Percentiles rank a stretch among this genome's conserved stretches.
Conservation (phyloP, 2,329 filamentous ascomycete genomes). For the Epicoccum sorghinum region DNA sequence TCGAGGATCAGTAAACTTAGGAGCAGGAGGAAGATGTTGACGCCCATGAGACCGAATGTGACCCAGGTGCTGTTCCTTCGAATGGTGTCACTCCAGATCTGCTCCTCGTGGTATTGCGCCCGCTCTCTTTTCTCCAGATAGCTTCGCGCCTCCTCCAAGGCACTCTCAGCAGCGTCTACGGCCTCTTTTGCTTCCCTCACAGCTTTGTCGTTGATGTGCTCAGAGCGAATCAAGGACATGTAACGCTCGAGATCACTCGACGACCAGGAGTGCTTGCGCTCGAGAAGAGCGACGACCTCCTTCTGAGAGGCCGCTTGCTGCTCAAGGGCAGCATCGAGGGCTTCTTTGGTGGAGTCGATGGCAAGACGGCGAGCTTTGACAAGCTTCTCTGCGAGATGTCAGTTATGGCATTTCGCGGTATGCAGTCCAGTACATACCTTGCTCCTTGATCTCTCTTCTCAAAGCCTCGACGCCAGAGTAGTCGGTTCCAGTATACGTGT, state of each 20-base stretch:
- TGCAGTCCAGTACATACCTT: constrained; percentile 54
- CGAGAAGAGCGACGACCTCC: constrained; percentile 91
- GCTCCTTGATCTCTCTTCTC: constrained; percentile 75
- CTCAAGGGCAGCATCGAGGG: constrained; percentile 82
- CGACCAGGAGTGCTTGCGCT: constrained; percentile 92
- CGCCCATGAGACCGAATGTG: constrained; percentile 96
- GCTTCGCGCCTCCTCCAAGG: constrained; percentile 77
- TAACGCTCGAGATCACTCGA: constrained; percentile 90
- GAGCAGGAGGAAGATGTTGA: constrained; percentile 89
- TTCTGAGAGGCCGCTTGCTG: constrained; percentile 88
- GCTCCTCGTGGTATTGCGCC: constrained; percentile 95
- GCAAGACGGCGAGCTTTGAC: constrained; percentile 65
- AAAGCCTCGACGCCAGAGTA: constrained; percentile 90
- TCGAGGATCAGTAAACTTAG: constrained; percentile 88
- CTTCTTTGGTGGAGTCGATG: constrained; percentile 73
- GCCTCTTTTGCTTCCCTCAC: constrained; percentile 74
- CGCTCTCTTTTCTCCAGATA: constrained; percentile 83
- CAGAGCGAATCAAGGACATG: constrained; percentile 86
- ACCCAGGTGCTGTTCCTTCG: constrained; percentile 96
- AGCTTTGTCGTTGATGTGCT: constrained; percentile 89
- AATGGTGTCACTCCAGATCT: constrained; percentile 99
- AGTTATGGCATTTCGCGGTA: not conserved
- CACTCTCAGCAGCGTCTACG: constrained; percentile 76
- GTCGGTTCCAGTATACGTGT: constrained; percentile 83
- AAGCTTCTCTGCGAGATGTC: constrained; percentile 53